Evolutionary conservation across 371 early-diverging fungal genomes (phyloP), one percentile per base, ranked within the genome.

Genomic region (Mucor racemosus): DNA sequence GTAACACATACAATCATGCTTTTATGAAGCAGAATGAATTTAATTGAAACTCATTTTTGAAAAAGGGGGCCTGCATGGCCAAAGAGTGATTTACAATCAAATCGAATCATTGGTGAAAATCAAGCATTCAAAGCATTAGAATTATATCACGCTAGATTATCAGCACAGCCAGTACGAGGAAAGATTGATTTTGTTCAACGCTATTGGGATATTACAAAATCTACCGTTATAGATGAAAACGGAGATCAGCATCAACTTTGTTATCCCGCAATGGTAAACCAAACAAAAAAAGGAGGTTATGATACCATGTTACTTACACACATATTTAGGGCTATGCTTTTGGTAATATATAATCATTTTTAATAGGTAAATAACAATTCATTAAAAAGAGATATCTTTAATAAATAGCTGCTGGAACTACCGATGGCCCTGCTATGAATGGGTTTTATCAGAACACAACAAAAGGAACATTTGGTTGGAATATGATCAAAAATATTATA

Each of bases 401-500:
- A 35, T 35, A 8, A 13, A 69, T 82, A 76, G 82, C 84, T 60
- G 88, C 88, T 42, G 91, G 90, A 55, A 90, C 91, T 15, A 89
- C 88, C 0, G 91, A 90, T 76, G 85, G 78, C 4, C 78, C 77
- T 34, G 80, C 75, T 1, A n/a, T 71, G 7, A 55, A 62, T 48
- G 74, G 76, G 7, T 77, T 84, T 58, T 75, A 73, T 53, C 84
- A 84, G 67, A 80, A 78, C 40, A 76, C 73, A 8, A 80, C 80
- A 4, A 53, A 69, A 40, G 73, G 74, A 0, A 74, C 70, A 50
- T 71, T 79, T 34, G 73, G 83, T 53, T 86, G 86, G 86, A 73
- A 77, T 60, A 53, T 80, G 8, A 58, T 88, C 11, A 58, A 80
- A 2, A 58, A 77, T 17, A 53, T 86, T 7, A 54, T 86, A 1